A percentile compares a stretch with the other conserved stretches of the same genome.
Conservation (phyloP, 306 rosid species). For the Gastrolobium bilobum region DNA sequence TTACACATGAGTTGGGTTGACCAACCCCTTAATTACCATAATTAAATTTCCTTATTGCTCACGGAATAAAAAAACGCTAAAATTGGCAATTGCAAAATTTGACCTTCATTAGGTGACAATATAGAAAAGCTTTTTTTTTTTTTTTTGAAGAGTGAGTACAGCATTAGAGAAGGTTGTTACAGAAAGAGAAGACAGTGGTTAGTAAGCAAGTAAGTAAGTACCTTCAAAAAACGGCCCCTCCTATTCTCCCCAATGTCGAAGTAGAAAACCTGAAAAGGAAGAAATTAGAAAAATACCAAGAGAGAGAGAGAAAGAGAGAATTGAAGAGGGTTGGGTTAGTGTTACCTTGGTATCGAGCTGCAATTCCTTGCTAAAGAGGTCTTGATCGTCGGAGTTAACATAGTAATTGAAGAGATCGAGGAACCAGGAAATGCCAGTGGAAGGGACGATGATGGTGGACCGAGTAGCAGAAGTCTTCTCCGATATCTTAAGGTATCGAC, state of each 20-base stretch:
- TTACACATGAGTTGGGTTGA: background rate
- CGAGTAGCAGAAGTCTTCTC: constrained; percentile 99
- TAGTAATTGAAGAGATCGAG: constrained; percentile 99
- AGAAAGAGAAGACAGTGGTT: background rate
- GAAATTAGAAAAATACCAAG: background rate
- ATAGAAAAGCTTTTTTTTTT: background rate
- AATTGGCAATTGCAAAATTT: background rate
- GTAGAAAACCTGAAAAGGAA: constrained; percentile 76
- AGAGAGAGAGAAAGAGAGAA: background rate
- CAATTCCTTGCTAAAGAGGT: constrained; percentile 96
- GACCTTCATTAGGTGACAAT: background rate
- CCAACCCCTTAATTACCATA: background rate
- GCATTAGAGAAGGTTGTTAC: background rate
- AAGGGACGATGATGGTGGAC: constrained; percentile 98
- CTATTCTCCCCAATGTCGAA: constrained; percentile 98
- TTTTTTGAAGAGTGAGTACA: too few relatives aligned
- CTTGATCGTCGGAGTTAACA: constrained; percentile 91
- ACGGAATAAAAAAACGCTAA: constrained; percentile 1
- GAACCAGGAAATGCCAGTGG: constrained; percentile 97
- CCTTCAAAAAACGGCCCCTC: constrained; percentile 99
- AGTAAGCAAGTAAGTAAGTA: constrained; percentile 26
- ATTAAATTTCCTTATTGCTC: constrained; percentile 7
- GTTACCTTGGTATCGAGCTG: constrained; percentile 93
- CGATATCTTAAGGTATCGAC: constrained; percentile 93
- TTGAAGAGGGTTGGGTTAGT: background rate